These are phyloP conservation scores for Melanomma pulvis-pyrius DNA, from an alignment of 495 filamentous ascomycete genomes.

Conservation along the genomic window DNA sequence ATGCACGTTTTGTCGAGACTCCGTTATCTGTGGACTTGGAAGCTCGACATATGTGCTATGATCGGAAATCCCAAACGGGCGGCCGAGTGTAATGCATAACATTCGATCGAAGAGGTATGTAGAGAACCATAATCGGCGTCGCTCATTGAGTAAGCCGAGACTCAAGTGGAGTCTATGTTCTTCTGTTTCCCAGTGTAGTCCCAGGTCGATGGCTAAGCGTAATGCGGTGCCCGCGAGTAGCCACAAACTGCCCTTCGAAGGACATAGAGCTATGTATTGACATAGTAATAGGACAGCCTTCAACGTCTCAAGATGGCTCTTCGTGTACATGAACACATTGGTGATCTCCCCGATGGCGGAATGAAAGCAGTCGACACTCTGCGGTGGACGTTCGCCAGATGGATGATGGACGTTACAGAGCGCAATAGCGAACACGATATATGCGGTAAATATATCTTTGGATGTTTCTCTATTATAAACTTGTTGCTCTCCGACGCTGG, in stretches of 20 bases:
- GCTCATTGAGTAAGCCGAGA: constrained; percentile 28
- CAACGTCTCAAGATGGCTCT: too few species aligned
- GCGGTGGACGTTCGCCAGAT: constrained; percentile 10
- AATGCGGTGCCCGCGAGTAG: too few species aligned
- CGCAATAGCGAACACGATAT: constrained; percentile 38
- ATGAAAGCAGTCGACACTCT: too few species aligned
- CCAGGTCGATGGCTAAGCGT: constrained; percentile 36
- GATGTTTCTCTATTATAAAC: constrained; percentile 9
- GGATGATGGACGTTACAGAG: constrained; percentile 37
- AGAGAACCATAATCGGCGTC: constrained; percentile 37
- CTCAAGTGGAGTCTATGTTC: not conserved
- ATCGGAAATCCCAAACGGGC: constrained; percentile 39
- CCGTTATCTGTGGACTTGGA: constrained; percentile 39
- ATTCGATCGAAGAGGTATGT: constrained; percentile 39
- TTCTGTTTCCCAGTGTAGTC: constrained; percentile 40
- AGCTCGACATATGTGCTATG: constrained; percentile 28
- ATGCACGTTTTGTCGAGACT: too few species aligned
- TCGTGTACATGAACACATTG: too few species aligned
- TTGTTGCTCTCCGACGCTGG: constrained; percentile 4
- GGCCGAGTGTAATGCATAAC: constrained; percentile 37
- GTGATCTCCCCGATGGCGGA: too few species aligned
- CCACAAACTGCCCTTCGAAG: too few species aligned
- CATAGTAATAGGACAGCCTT: too few species aligned
- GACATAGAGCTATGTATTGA: too few species aligned
- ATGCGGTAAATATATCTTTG: too few species aligned